Evolutionary conservation across 495 filamentous ascomycete species (phyloP), one percentile per base, ranked within the genome.

Genomic region (Annulohypoxylon stygium): DNA sequence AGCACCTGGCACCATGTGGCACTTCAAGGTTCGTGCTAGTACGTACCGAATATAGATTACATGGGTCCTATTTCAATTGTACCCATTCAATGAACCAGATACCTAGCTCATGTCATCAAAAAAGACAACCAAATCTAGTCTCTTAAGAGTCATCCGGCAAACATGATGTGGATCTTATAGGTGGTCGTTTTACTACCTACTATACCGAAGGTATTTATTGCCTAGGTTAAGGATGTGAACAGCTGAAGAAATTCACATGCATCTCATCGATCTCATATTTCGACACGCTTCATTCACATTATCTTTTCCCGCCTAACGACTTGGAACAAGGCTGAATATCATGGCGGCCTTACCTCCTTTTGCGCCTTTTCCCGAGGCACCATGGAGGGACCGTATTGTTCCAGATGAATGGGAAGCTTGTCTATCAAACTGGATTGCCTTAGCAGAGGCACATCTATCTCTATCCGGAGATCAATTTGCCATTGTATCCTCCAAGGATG

Each of bases 391-490:
- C 34, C 86, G 86, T 64, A 85, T 97, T 36, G 81, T 85, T 8
- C 86, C 89, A 1, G 81, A 87, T 34, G 93, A 97, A 80, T 97
- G 93, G 94, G 87, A 91, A 62, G 83, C 86, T 37, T 95, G 91
- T 78, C 79, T 96, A 16, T 89, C 93, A 77, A 91, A 92, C 47
- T 97, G 93, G 94, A 80, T 90, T 18, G 76, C 87, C 8, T 82
- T 97, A 3, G 77, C 89, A 25, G 85, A 89, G 30, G 84, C 88
- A 50, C 87, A 93, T 70, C 78, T 97, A 8, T 87, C 86, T 34
- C 71, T 91, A 2, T 77, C 89, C 2, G 81, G 84, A 16, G 69
- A 86, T 43, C 81, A 86, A 2, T 92, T 93, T 67, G 43, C 70
- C 58, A 70, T 76, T 25, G 72, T 80, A 25, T 86, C 89, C 1